Conservation (phyloP, 2,329 filamentous ascomycete genomes). For the Thelonectria discophora region DNA sequence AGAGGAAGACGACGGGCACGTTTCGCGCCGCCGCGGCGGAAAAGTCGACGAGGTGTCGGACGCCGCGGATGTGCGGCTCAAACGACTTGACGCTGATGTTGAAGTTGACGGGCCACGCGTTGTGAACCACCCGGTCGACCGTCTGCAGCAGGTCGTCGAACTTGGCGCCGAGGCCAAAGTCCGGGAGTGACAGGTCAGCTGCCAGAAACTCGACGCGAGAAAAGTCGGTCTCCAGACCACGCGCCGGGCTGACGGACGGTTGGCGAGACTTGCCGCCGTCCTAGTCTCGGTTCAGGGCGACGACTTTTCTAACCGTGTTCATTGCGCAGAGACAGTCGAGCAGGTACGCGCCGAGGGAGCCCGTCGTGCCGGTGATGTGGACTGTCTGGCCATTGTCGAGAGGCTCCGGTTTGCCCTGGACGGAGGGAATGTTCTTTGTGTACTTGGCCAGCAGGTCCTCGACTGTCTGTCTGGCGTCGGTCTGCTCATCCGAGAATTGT, state of each 20-base stretch:
- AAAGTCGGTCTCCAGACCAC: slow-evolving; percentile 50
- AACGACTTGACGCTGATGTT: slow-evolving; percentile 60
- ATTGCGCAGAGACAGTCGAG: slow-evolving; percentile 47
- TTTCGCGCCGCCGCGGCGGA: slow-evolving; percentile 41
- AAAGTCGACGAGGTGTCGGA: slow-evolving; percentile 60
- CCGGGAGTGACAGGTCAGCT: slow-evolving; percentile 56
- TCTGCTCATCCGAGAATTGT: background rate
- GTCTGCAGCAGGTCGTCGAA: slow-evolving; percentile 22
- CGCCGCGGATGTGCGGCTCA: slow-evolving; percentile 58
- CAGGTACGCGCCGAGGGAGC: slow-evolving; percentile 85
- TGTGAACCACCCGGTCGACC: slow-evolving; percentile 57
- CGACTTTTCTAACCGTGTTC: slow-evolving; percentile 35
- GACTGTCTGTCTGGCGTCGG: background rate
- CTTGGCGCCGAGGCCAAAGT: slow-evolving; percentile 56
- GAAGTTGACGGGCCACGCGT: slow-evolving; percentile 61
- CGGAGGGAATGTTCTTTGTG: background rate
- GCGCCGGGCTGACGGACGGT: slow-evolving; percentile 44
- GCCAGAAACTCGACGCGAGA: slow-evolving; percentile 58
- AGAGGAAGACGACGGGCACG: slow-evolving; percentile 55
- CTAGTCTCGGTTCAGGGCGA: slow-evolving; percentile 42
- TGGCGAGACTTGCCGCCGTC: slow-evolving; percentile 53
- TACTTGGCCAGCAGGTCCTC: slow-evolving; percentile 4
- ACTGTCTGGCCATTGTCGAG: slow-evolving; percentile 59
- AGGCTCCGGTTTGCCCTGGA: background rate
- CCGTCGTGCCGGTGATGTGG: slow-evolving; percentile 87